A percentile compares a stretch with the other conserved stretches of the same genome.
Conservation (phyloP, 176 grass and related monocot species). For the Melocanna baccifera region DNA sequence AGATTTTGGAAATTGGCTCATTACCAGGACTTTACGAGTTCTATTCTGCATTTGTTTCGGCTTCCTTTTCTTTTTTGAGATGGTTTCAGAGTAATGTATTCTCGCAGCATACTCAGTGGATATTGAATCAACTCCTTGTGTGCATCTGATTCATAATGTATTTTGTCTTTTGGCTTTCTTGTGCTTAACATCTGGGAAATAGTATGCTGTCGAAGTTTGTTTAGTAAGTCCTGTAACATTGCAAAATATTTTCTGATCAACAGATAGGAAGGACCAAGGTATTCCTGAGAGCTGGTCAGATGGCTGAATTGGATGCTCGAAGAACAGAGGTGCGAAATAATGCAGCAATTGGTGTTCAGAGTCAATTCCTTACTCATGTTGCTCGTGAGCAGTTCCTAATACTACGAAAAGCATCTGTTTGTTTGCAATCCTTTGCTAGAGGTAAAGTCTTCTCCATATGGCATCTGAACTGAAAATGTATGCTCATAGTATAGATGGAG, state of each 20-base stretch:
- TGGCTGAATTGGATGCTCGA: slow-evolving; percentile 97
- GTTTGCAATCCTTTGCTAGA: slow-evolving; percentile 73
- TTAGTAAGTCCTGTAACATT: slow-evolving; percentile 14
- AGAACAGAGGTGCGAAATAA: slow-evolving; percentile 82
- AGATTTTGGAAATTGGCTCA: background rate
- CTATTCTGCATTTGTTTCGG: slow-evolving; percentile 8
- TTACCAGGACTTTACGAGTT: background rate
- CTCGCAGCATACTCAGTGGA: slow-evolving; percentile 4
- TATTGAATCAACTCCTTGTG: slow-evolving; percentile 12
- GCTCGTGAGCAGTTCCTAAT: slow-evolving; percentile 74
- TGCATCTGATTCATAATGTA: slow-evolving; percentile 17
- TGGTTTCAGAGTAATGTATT: slow-evolving; percentile 10
- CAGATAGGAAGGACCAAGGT: slow-evolving; percentile 96
- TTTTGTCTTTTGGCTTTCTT: slow-evolving; percentile 27
- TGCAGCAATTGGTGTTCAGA: slow-evolving; percentile 77
- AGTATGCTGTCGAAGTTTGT: background rate
- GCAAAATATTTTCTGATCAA: slow-evolving; percentile 26
- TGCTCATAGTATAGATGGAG: slow-evolving; percentile 10
- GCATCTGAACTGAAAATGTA: background rate
- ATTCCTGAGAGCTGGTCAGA: slow-evolving; percentile 96
- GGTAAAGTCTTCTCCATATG: slow-evolving; percentile 45
- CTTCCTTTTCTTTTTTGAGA: slow-evolving; percentile 21
- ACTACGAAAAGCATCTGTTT: slow-evolving; percentile 47
- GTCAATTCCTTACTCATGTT: slow-evolving; percentile 73
- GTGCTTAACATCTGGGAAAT: slow-evolving; percentile 27